Evolutionary conservation across 1,139 yeast species (phyloP).

Genomic region (Blastobotrys petasosporus): DNA sequence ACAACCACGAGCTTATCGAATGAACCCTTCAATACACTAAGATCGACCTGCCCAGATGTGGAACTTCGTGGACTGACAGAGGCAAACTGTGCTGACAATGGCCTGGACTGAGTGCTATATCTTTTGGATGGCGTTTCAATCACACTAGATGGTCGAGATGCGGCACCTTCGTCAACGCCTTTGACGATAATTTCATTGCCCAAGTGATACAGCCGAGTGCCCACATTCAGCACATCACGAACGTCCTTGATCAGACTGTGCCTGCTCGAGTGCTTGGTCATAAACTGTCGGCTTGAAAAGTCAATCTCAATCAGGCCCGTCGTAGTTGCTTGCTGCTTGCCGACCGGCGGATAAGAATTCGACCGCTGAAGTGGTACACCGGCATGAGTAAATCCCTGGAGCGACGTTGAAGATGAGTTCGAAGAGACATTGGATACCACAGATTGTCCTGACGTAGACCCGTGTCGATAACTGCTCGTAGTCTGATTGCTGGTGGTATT

Average conservation of each 20-base stretch:
- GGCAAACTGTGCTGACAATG: constrained; percentile 29
- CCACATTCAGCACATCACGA: constrained; percentile 56
- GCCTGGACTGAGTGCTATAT: constrained; percentile 33
- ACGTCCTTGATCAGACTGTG: constrained; percentile 48
- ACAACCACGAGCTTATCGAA: constrained; percentile 38
- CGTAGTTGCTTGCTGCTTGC: constrained; percentile 25
- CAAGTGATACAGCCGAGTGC: constrained; percentile 48
- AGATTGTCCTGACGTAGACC: constrained; percentile 10
- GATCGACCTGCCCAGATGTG: constrained; percentile 13
- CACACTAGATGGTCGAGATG: constrained; percentile 44
- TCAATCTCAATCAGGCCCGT: constrained; percentile 38
- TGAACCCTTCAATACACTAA: constrained; percentile 13
- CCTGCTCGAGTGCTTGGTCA: constrained; percentile 36
- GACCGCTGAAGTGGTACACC: constrained; percentile 28
- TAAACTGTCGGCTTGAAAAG: constrained; percentile 32
- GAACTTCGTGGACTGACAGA: constrained; percentile 14
- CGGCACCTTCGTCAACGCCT: constrained; percentile 36
- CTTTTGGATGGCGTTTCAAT: constrained; percentile 43
- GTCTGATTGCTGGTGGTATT: background rate
- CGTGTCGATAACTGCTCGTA: constrained; percentile 13
- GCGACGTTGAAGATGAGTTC: constrained; percentile 9
- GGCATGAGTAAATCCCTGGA: constrained; percentile 6
- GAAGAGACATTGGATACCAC: constrained; percentile 9
- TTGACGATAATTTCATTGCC: constrained; percentile 52
- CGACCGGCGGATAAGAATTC: constrained; percentile 35